Percentiles rank a stretch among this genome's conserved stretches.
These are phyloP conservation scores for Oropetium thomaeum DNA, from an alignment of 176 grass and related monocot genomes.

Conservation along the genomic window DNA sequence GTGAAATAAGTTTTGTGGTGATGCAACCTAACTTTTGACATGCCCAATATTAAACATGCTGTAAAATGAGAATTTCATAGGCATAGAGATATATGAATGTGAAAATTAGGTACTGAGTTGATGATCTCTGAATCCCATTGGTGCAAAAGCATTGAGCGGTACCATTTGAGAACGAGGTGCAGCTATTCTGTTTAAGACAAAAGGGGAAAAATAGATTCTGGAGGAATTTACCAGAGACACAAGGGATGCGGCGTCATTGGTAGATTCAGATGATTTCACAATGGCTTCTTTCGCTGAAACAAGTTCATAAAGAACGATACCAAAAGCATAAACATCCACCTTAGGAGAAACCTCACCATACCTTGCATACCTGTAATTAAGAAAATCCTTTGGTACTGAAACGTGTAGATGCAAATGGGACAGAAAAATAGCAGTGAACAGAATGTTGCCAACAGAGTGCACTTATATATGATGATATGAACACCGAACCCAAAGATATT, in stretches of 20 bases:
- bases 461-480: background rate
- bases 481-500: background rate
- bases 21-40: background rate
- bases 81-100: background rate
- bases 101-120: background rate
- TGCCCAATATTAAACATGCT: background rate
- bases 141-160: background rate
- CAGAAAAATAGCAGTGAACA: background rate
- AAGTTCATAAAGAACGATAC: constrained; percentile 73
- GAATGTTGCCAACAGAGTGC: background rate
- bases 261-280: constrained; percentile 38
- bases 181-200: background rate
- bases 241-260: constrained; percentile 35
- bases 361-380: constrained; percentile 54
- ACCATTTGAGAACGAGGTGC: background rate
- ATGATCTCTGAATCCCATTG: background rate
- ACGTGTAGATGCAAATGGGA: background rate
- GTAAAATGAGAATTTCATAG: background rate
- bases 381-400: background rate
- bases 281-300: constrained; percentile 79
- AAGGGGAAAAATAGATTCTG: background rate
- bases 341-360: constrained; percentile 77
- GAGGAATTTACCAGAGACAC: constrained; percentile 46
- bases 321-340: constrained; percentile 78
- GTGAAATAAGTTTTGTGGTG: background rate